phyloP scores from a whole-genome alignment of 495 filamentous ascomycete species.

The Apiosordaria backusii region DNA sequence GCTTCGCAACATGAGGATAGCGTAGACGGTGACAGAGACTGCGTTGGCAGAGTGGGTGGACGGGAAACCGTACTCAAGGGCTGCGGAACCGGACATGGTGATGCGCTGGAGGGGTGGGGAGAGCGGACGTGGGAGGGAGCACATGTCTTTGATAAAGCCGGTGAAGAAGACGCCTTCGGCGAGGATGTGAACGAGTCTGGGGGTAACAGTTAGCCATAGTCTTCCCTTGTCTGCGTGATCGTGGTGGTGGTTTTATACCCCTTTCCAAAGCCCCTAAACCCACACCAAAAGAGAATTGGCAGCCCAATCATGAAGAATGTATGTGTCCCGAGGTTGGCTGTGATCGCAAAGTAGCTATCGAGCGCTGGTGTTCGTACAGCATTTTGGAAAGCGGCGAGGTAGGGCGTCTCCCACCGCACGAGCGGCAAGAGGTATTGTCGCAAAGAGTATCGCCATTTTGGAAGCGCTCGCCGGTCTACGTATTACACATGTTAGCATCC shows the following conservation, averaged over 20 bases:
- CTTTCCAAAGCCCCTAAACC: conserved; percentile 72
- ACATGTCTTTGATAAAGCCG: conserved; percentile 89
- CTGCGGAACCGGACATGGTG: conserved; percentile 92
- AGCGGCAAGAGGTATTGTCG: conserved; percentile 80
- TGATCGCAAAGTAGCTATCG: conserved; percentile 94
- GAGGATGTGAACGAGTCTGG: conserved; percentile 81
- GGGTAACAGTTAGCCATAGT: conserved; percentile 16
- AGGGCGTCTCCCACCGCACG: conserved; percentile 91
- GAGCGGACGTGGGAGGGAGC: conserved; percentile 89
- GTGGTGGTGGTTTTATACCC: conserved; percentile 62
- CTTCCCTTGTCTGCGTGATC: background rate
- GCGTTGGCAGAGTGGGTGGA: conserved; percentile 97
- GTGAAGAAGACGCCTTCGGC: conserved; percentile 89
- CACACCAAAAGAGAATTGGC: conserved; percentile 94
- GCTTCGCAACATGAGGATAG: conserved; percentile 59
- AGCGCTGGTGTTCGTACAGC: conserved; percentile 72
- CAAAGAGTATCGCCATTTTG: conserved; percentile 82
- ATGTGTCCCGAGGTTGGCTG: conserved; percentile 95
- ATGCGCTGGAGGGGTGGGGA: conserved; percentile 92
- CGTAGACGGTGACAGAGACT: conserved; percentile 88
- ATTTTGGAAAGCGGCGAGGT: conserved; percentile 81
- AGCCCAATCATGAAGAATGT: conserved; percentile 97
- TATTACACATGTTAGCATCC: conserved; percentile 8
- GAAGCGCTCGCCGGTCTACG: conserved; percentile 76
- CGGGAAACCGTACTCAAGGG: conserved; percentile 94